These are phyloP conservation scores for Yamadazyma laniorum DNA, from an alignment of 805 yeast genomes.

Conservation along the genomic window DNA sequence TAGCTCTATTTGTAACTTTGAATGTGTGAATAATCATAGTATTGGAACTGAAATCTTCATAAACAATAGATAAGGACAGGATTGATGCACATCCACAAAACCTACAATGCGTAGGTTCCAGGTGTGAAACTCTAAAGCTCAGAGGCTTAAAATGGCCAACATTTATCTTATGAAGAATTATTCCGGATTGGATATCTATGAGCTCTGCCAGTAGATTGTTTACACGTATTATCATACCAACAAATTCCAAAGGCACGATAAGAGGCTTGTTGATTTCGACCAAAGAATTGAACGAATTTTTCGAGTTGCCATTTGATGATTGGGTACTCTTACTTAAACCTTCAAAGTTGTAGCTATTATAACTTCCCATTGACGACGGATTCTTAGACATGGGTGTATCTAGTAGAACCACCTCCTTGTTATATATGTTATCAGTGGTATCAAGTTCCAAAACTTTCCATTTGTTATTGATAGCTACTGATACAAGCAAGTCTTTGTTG, in stretches of 20 bases:
- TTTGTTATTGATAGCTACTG: slow-evolving; percentile 60
- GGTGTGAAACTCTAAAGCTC: slow-evolving; percentile 68
- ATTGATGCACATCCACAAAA: slow-evolving; percentile 90
- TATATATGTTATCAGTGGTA: slow-evolving; percentile 47
- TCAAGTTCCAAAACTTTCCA: slow-evolving; percentile 59
- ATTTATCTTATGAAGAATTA: slow-evolving; percentile 56
- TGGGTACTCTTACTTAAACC: neutral
- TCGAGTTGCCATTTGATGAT: neutral
- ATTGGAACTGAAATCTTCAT: slow-evolving; percentile 56
- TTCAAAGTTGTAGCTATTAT: slow-evolving; percentile 10
- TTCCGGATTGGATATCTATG: slow-evolving; percentile 78
- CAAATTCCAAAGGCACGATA: slow-evolving; percentile 61
- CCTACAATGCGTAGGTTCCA: slow-evolving; percentile 83
- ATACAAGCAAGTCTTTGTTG: slow-evolving; percentile 54
- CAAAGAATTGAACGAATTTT: slow-evolving; percentile 4
- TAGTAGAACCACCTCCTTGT: slow-evolving; percentile 19
- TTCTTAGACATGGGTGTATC: slow-evolving; percentile 12
- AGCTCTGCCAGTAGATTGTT: slow-evolving; percentile 56
- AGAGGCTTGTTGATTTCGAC: slow-evolving; percentile 31
- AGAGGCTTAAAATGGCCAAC: slow-evolving; percentile 63
- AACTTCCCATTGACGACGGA: slow-evolving; percentile 4
- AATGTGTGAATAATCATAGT: slow-evolving; percentile 71
- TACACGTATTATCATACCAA: slow-evolving; percentile 70
- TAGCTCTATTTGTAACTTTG: slow-evolving; percentile 62
- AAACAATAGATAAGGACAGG: slow-evolving; percentile 67